phyloP scores from a whole-genome alignment of 2,329 filamentous ascomycete genomes.

The Stylonectria norvegica region DNA sequence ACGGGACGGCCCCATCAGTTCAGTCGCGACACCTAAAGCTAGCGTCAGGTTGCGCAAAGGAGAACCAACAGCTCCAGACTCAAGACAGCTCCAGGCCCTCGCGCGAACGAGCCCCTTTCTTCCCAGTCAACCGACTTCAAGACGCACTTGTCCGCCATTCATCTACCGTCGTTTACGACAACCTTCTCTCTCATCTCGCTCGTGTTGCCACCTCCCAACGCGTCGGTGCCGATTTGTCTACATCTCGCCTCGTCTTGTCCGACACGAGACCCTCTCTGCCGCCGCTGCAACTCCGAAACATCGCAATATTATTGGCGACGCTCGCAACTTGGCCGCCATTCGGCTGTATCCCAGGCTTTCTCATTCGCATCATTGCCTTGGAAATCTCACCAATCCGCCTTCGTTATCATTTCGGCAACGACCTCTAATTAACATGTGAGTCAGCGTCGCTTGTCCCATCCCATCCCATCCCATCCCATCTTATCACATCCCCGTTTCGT shows the following conservation, averaged over 20 bases:
- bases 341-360: conserved; percentile 26
- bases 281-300: conserved; percentile 27
- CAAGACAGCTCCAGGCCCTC: neutral
- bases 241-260: conserved; percentile 27
- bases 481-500: neutral
- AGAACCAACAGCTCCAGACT: neutral
- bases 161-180: conserved; percentile 26
- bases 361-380: conserved; percentile 19
- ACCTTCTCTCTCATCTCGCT: conserved; percentile 27
- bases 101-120: conserved; percentile 11
- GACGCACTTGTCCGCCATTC: conserved; percentile 21
- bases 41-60: neutral
- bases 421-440: conserved; percentile 33
- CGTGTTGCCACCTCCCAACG: conserved; percentile 32
- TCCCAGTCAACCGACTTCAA: conserved; percentile 12
- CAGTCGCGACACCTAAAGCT: too few relatives aligned
- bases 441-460: conserved; percentile 33
- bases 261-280: conserved; percentile 4
- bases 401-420: conserved; percentile 19
- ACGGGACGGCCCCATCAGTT: neutral
- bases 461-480: conserved; percentile 4
- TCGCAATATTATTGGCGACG: conserved; percentile 35
- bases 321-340: conserved; percentile 32
- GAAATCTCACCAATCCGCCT: conserved; percentile 20
- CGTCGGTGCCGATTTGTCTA: conserved; percentile 33